phyloP scores from a whole-genome alignment of 768 basidiomycete species.

The Mycena haematopus region DNA sequence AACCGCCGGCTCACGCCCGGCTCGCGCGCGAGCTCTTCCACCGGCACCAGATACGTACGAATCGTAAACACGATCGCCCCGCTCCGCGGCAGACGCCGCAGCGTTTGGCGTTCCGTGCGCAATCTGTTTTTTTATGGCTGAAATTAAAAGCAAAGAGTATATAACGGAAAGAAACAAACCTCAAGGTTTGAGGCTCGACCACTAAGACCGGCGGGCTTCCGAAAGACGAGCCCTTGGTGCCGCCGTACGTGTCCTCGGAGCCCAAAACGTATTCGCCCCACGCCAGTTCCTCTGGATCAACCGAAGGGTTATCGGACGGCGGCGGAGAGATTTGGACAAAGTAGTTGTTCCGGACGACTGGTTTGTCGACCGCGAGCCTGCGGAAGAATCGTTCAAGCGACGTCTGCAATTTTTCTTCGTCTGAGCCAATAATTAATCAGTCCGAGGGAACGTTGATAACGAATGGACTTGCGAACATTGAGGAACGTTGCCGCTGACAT shows the following conservation, averaged over 20 bases:
- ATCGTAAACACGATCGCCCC: slow-evolving; percentile 76
- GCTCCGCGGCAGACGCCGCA: slow-evolving; percentile 65
- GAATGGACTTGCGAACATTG: slow-evolving; percentile 58
- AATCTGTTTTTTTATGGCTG: slow-evolving; percentile 32
- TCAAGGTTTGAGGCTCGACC: slow-evolving; percentile 51
- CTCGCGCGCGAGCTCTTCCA: slow-evolving; percentile 59
- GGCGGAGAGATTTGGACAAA: slow-evolving; percentile 48
- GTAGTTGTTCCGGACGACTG: slow-evolving; percentile 77
- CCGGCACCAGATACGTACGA: slow-evolving; percentile 64
- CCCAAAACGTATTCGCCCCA: slow-evolving; percentile 65
- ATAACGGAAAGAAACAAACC: slow-evolving; percentile 28
- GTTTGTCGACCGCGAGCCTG: slow-evolving; percentile 68
- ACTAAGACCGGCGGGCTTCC: slow-evolving; percentile 28
- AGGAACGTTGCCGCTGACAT: slow-evolving; percentile 72
- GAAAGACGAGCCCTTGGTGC: slow-evolving; percentile 31
- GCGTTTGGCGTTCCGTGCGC: slow-evolving; percentile 69
- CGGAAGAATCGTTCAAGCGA: slow-evolving; percentile 77
- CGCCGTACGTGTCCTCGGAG: slow-evolving; percentile 55
- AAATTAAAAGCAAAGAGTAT: no score
- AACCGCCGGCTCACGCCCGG: slow-evolving; percentile 65
- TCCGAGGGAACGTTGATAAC: not conserved
- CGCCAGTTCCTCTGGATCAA: slow-evolving; percentile 70
- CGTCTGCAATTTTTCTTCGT: slow-evolving; percentile 64
- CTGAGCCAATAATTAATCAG: slow-evolving; percentile 38
- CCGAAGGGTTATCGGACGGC: slow-evolving; percentile 31